Conservation (phyloP, 371 early-diverging fungal genomes). For the Syncephalis plumigaleata region DNA sequence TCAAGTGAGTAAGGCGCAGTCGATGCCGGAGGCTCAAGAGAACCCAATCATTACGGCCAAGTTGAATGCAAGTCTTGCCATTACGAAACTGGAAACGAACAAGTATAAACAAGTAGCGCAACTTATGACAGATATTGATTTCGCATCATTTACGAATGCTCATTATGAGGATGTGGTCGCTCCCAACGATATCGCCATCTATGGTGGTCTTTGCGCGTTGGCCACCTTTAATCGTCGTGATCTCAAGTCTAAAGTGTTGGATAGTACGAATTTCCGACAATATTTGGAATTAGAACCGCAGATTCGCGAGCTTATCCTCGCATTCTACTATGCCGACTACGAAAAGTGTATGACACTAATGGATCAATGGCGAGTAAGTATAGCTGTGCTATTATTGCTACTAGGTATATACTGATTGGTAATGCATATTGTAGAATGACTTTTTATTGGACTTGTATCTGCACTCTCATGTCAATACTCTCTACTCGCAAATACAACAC, state of each 20-base stretch:
- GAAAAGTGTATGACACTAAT: slow-evolving; percentile 42
- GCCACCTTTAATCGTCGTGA: slow-evolving; percentile 58
- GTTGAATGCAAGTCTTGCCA: slow-evolving; percentile 42
- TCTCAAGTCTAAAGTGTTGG: slow-evolving; percentile 42
- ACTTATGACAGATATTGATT: slow-evolving; percentile 38
- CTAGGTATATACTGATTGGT: neutral
- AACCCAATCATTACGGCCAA: slow-evolving; percentile 34
- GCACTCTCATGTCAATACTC: slow-evolving; percentile 35
- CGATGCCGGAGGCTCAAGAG: slow-evolving; percentile 36
- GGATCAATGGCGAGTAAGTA: slow-evolving; percentile 34
- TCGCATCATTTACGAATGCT: slow-evolving; percentile 19
- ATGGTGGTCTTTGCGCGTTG: slow-evolving; percentile 63
- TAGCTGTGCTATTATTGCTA: neutral
- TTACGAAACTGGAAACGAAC: slow-evolving; percentile 36
- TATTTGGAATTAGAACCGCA: slow-evolving; percentile 70
- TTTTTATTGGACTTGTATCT: slow-evolving; percentile 57
- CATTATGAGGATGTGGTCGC: slow-evolving; percentile 32
- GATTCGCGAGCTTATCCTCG: slow-evolving; percentile 40
- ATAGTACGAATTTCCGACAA: slow-evolving; percentile 51
- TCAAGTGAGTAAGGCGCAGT: slow-evolving; percentile 54
- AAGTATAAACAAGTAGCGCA: slow-evolving; percentile 41
- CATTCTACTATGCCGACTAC: slow-evolving; percentile 66
- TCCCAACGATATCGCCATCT: slow-evolving; percentile 66
- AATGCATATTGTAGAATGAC: slow-evolving; percentile 22
- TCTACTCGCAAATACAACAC: slow-evolving; percentile 50